These are phyloP conservation scores for Cercospora zeina DNA, from an alignment of 2,329 filamentous ascomycete species.

Conservation along the genomic window DNA sequence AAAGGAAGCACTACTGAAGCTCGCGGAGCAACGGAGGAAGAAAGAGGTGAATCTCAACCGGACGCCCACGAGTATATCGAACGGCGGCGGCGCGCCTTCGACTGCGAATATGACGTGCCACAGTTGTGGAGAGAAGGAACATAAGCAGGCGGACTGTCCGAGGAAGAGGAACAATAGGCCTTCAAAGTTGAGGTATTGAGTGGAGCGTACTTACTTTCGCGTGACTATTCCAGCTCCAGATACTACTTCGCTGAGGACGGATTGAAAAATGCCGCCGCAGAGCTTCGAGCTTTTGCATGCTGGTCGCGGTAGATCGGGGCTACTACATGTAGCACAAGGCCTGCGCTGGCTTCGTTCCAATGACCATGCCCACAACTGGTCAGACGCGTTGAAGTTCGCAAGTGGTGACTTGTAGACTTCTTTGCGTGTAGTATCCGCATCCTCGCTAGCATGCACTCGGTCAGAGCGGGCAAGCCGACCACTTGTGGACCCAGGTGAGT, in stretches of 20 bases:
- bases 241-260: too few relatives aligned
- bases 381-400: neutral
- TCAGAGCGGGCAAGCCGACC: neutral
- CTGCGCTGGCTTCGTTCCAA: neutral
- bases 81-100: conserved; percentile 35
- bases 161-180: conserved; percentile 27
- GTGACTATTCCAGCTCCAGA: neutral
- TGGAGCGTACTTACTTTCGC: neutral
- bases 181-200: conserved; percentile 23
- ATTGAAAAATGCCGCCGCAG: neutral
- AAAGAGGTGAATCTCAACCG: conserved; percentile 68
- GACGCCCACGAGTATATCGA: conserved; percentile 53
- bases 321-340: neutral
- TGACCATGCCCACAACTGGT: neutral
- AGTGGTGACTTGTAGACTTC: neutral
- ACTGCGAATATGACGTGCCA: conserved; percentile 54
- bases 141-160: conserved; percentile 61
- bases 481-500: neutral
- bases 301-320: neutral
- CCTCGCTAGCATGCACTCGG: neutral
- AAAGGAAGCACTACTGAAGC: conserved; percentile 51
- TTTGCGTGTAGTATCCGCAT: neutral
- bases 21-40: conserved; percentile 62
- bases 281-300: neutral
- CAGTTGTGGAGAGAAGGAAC: conserved; percentile 62